phyloP scores from a whole-genome alignment of 805 yeast genomes.

The Yarrowia keelungensis region DNA sequence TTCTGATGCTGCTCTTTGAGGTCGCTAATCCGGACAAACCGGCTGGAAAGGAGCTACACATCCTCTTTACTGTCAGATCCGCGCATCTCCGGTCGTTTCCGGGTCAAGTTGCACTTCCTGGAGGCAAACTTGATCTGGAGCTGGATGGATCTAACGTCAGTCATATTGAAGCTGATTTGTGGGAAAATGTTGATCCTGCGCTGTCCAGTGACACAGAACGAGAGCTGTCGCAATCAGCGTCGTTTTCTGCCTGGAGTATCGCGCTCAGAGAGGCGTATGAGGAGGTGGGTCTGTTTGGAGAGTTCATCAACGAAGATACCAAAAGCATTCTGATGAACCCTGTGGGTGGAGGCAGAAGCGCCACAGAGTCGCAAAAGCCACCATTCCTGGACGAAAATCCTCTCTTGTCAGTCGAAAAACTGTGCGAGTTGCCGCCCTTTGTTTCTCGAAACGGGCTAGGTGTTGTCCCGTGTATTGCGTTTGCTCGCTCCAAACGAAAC shows the following conservation, averaged over 20 bases:
- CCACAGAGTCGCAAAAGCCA: slow-evolving; percentile 52
- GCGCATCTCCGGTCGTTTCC: slow-evolving; percentile 70
- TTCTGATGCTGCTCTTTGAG: slow-evolving; percentile 28
- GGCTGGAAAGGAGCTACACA: slow-evolving; percentile 61
- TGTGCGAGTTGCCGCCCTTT: slow-evolving; percentile 70
- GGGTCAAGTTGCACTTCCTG: slow-evolving; percentile 85
- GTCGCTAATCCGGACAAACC: slow-evolving; percentile 7
- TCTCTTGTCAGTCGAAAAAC: slow-evolving; percentile 62
- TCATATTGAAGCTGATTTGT: slow-evolving; percentile 34
- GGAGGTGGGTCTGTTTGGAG: slow-evolving; percentile 72
- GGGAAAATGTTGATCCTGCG: slow-evolving; percentile 58
- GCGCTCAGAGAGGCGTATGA: slow-evolving; percentile 80
- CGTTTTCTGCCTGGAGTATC: slow-evolving; percentile 67
- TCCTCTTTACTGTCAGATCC: slow-evolving; percentile 74
- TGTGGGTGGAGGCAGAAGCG: slow-evolving; percentile 57
- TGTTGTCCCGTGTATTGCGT: slow-evolving; percentile 70
- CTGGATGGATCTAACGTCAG: slow-evolving; percentile 39
- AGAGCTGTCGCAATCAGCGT: slow-evolving; percentile 78
- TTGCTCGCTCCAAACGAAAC: slow-evolving; percentile 46
- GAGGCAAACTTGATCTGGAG: slow-evolving; percentile 73
- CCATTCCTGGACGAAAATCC: slow-evolving; percentile 40
- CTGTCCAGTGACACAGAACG: slow-evolving; percentile 52
- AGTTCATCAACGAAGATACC: slow-evolving; percentile 61
- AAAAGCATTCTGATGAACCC: slow-evolving; percentile 66
- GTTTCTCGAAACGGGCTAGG: slow-evolving; percentile 75